Percentiles rank a stretch among this genome's conserved stretches.
phyloP scores from a whole-genome alignment of 345 rosid species.

The Salix purpurea region DNA sequence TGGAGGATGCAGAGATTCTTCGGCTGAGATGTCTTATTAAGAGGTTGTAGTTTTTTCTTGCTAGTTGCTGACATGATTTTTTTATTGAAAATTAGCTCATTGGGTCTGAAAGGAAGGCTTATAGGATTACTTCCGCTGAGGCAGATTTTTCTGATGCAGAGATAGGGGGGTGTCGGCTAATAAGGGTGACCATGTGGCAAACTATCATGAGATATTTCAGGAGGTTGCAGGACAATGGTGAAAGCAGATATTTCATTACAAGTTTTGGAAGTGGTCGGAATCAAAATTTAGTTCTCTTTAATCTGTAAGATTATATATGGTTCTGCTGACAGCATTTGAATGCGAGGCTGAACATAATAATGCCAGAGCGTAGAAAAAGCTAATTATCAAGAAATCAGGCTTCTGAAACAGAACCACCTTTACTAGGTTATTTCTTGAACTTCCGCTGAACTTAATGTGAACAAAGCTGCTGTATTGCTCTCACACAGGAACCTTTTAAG shows the following conservation, averaged over 20 bases:
- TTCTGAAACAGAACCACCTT: background rate
- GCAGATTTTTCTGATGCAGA: conserved; percentile 52
- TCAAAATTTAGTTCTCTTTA: too few relatives aligned
- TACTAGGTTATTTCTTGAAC: background rate
- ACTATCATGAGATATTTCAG: conserved; percentile 48
- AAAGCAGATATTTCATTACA: too few relatives aligned
- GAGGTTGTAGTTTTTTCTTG: conserved; percentile 61
- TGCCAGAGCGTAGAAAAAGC: background rate
- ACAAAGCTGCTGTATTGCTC: background rate
- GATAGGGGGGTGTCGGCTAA: conserved; percentile 52
- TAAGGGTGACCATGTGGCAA: conserved; percentile 59
- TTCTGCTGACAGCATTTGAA: too few relatives aligned
- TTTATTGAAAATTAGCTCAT: conserved; percentile 63
- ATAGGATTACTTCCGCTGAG: conserved; percentile 65
- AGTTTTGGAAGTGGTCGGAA: too few relatives aligned
- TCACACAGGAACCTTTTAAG: background rate
- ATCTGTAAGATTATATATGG: too few relatives aligned
- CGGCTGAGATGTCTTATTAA: conserved; percentile 69
- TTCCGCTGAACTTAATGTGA: background rate
- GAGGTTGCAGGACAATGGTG: conserved; percentile 18
- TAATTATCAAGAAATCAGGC: background rate
- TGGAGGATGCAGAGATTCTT: conserved; percentile 69
- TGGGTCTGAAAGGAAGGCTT: conserved; percentile 81
- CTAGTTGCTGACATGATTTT: too few relatives aligned
- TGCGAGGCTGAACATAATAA: too few relatives aligned